Base-by-base conservation (phyloP, 2,329 filamentous ascomycete species). In the Claviceps paspali region DNA sequence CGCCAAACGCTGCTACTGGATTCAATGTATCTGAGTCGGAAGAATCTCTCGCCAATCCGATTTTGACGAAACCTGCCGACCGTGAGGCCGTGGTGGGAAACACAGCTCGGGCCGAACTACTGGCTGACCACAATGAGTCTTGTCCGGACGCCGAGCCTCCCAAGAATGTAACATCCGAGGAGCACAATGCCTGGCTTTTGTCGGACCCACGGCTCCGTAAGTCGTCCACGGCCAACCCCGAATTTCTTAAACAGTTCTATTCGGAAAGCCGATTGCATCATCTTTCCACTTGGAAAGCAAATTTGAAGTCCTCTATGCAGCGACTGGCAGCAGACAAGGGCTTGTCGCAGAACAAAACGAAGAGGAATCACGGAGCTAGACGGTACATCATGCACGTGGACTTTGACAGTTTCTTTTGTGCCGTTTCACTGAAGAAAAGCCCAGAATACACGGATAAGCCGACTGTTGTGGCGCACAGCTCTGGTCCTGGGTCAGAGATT, bases 341-440 rank as follows among this genome's bases (percentile, higher is more conserved):
- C 1, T 46, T 64, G 42, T 38, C 66, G 50, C 23, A 49, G 3
- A 59, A 68, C 53, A 48, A 54, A 44, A 5, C 62, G 46, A 65
- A 77, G 49, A 65, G 67, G 29, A 66, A 67, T 19, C 64, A 70
- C 10, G 82, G 79, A 0, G 61, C 76, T 3, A 70, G 87, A 42
- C 66, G 82, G 35, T 98, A 96, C 49, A 70, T 98, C 37, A 73
- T 98, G 52, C 91, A 98, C 50, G 85, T 98, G 22, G 91, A 98
- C 53, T 98, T 98, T 55, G 92, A 98, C 59, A 91, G 86, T 56
- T 98, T 98, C 61, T 98, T 98, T 57, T 94, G 87, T 41, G 84
- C 92, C 0, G 84, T 98, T 0, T 95, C 91, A 1, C 53, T 76
- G 11, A 85, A 86, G 48, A 81, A 76, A 38, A 68, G 77, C 18